These are phyloP conservation scores for Penicillium verhagenii DNA, from an alignment of 495 filamentous ascomycete genomes.

Conservation along the genomic window DNA sequence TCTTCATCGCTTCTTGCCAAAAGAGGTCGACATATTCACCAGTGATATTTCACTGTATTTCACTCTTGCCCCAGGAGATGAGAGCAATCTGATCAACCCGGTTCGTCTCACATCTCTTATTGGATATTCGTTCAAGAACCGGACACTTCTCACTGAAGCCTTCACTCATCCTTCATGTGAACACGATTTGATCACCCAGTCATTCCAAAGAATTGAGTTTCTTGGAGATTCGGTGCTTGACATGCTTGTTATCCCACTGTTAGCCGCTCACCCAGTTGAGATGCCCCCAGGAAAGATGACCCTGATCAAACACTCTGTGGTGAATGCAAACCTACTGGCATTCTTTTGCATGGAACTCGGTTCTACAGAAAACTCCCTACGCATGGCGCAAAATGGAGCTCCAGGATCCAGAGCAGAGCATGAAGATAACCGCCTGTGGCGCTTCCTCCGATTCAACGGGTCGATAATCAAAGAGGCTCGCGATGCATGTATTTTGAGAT, in stretches of 20 bases:
- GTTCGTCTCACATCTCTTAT: slow-evolving; percentile 20
- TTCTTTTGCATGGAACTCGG: slow-evolving; percentile 65
- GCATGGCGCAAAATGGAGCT: no score
- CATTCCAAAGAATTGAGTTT: slow-evolving; percentile 88
- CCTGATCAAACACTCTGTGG: slow-evolving; percentile 67
- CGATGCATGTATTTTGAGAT: slow-evolving; percentile 40
- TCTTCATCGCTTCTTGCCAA: slow-evolving; percentile 63
- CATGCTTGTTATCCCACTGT: slow-evolving; percentile 60
- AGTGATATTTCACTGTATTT: not conserved
- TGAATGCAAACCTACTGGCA: slow-evolving; percentile 86
- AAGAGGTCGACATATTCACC: slow-evolving; percentile 43
- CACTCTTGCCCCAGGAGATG: not conserved
- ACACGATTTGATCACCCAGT: slow-evolving; percentile 50
- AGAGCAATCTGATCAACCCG: slow-evolving; percentile 12
- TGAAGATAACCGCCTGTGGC: slow-evolving; percentile 53
- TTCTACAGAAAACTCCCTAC: slow-evolving; percentile 14
- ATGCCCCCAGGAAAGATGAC: slow-evolving; percentile 71
- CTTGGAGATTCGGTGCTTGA: slow-evolving; percentile 88
- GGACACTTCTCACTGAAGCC: slow-evolving; percentile 73
- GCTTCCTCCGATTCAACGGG: slow-evolving; percentile 64
- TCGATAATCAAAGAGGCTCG: slow-evolving; percentile 46
- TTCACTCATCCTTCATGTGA: slow-evolving; percentile 78
- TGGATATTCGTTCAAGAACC: slow-evolving; percentile 67
- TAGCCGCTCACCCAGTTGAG: slow-evolving; percentile 45
- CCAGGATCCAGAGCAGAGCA: slow-evolving; percentile 8